Conservation (phyloP, 2,329 filamentous ascomycete genomes). For the Pseudomassariella vexata region DNA sequence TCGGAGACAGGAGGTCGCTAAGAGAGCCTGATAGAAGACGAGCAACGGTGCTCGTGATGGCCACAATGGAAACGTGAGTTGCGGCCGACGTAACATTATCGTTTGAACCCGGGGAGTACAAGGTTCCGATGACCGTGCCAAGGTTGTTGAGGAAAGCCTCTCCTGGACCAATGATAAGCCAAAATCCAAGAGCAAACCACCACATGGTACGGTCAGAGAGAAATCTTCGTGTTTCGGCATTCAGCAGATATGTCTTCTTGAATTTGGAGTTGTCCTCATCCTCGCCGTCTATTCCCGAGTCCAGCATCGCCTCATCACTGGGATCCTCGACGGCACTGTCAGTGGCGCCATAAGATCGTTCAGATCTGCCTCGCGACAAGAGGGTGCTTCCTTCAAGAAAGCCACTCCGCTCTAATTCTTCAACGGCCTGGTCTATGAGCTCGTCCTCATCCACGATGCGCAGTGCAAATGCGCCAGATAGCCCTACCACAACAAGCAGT, state of each 20-base stretch:
- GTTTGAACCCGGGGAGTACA: conserved; percentile 55
- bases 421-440: conserved; percentile 83
- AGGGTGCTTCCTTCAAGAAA: conserved; percentile 71
- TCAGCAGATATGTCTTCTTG: conserved; percentile 87
- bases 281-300: conserved; percentile 27
- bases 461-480: conserved; percentile 69
- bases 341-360: conserved; percentile 58
- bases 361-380: conserved; percentile 52
- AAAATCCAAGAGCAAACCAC: conserved; percentile 85
- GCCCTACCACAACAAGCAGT: conserved; percentile 63
- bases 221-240: conserved; percentile 83
- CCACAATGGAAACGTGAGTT: conserved; percentile 90
- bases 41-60: conserved; percentile 82
- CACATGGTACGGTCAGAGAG: conserved; percentile 91
- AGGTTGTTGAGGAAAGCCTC: conserved; percentile 98
- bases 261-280: conserved; percentile 43
- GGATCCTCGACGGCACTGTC: conserved; percentile 34
- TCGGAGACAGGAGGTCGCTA: conserved; percentile 78
- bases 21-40: conserved; percentile 85
- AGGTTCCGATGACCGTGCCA: conserved; percentile 84
- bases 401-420: conserved; percentile 85
- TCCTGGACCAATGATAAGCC: conserved; percentile 89
- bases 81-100: conserved; percentile 55
- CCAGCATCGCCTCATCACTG: conserved; percentile 35
- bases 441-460: conserved; percentile 78